Conservation (phyloP, 1,284 basidiomycete species). For the Irpex sp. region DNA sequence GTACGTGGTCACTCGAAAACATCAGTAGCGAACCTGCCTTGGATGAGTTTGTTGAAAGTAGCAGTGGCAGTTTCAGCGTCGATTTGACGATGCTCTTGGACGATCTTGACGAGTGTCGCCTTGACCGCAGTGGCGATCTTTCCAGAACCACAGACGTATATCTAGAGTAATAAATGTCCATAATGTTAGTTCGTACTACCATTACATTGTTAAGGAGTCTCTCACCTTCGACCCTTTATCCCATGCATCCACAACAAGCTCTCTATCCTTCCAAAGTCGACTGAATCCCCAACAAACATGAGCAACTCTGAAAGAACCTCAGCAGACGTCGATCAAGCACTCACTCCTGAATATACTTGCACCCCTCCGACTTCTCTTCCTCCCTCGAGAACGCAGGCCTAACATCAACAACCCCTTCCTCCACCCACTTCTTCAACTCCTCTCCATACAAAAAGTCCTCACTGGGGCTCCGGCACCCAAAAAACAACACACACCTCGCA, state of each 20-base stretch:
- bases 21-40: slow-evolving; percentile 5
- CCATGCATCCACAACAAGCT: slow-evolving; percentile 31
- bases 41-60: not conserved
- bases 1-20: not conserved
- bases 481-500: slow-evolving; percentile 42
- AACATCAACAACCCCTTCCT: slow-evolving; percentile 42
- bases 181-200: too few relatives aligned
- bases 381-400: slow-evolving; percentile 43
- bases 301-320: not conserved
- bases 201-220: too few relatives aligned
- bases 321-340: slow-evolving; percentile 14
- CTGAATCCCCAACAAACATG: slow-evolving; percentile 20
- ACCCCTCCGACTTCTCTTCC: slow-evolving; percentile 32
- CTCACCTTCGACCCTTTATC: slow-evolving; percentile 43
- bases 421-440: slow-evolving; percentile 38
- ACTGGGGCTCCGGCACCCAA: slow-evolving; percentile 40
- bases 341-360: slow-evolving; percentile 46
- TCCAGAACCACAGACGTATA: slow-evolving; percentile 43
- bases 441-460: slow-evolving; percentile 43
- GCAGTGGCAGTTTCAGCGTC: not conserved
- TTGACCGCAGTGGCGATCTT: slow-evolving; percentile 34
- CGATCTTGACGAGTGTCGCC: slow-evolving; percentile 29
- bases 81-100: not conserved
- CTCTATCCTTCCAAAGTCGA: slow-evolving; percentile 41
- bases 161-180: slow-evolving; percentile 20